phyloP scores from a whole-genome alignment of 2,329 filamentous ascomycete species.

The Xenoacremonium recifei region DNA sequence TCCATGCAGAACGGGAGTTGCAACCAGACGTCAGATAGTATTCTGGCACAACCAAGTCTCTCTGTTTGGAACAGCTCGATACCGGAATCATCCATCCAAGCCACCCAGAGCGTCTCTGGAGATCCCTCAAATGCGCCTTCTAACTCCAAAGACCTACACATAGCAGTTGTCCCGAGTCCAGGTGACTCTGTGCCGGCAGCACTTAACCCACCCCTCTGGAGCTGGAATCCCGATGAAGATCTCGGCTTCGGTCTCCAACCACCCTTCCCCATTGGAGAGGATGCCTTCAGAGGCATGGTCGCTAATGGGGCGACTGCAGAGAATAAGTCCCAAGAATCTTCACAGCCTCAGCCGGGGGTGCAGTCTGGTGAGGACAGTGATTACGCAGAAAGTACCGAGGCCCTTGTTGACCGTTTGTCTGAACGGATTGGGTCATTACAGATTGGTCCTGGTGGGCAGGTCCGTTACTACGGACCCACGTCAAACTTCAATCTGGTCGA shows the following conservation, averaged over 20 bases:
- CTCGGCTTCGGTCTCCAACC: slow-evolving; percentile 10
- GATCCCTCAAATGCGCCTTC: background rate
- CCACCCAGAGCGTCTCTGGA: background rate
- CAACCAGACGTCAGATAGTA: too few relatives aligned
- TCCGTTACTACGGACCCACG: slow-evolving; percentile 25
- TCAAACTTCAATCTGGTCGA: slow-evolving; percentile 26
- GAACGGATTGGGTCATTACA: slow-evolving; percentile 24
- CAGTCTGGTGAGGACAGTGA: slow-evolving; percentile 13
- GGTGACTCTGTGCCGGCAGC: slow-evolving; percentile 3
- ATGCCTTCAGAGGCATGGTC: too few relatives aligned
- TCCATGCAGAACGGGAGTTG: too few relatives aligned
- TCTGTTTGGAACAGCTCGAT: too few relatives aligned
- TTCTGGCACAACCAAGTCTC: too few relatives aligned
- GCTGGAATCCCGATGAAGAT: slow-evolving; percentile 12
- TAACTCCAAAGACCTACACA: slow-evolving; percentile 2
- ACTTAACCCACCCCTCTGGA: slow-evolving; percentile 8
- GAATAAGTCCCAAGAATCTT: too few relatives aligned
- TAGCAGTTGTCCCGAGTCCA: slow-evolving; percentile 3
- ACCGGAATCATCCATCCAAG: too few relatives aligned
- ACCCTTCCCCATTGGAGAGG: slow-evolving; percentile 9
- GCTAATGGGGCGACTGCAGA: too few relatives aligned
- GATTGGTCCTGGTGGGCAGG: slow-evolving; percentile 20
- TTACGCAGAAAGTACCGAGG: slow-evolving; percentile 21
- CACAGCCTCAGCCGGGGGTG: too few relatives aligned
- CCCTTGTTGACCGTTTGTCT: slow-evolving; percentile 25